A percentile compares a stretch with the other conserved stretches of the same genome.
phyloP scores from a whole-genome alignment of 2,329 filamentous ascomycete species.

The Diplodia corticola region DNA sequence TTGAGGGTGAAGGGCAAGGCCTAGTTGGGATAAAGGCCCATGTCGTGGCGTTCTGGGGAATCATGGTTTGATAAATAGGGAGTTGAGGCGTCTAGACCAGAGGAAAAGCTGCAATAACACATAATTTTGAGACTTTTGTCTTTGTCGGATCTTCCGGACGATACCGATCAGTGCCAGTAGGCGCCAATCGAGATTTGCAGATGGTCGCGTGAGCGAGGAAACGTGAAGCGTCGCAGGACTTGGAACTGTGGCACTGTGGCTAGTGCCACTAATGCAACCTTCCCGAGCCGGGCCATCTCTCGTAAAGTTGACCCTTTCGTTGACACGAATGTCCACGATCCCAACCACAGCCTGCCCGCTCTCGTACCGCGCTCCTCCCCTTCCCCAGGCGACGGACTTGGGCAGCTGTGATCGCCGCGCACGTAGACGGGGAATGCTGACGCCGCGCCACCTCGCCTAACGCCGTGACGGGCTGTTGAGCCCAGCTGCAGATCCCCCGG shows the following conservation, averaged over 20 bases:
- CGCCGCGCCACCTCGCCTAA: constrained; percentile 20
- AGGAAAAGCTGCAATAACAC: neutral
- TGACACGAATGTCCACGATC: constrained; percentile 13
- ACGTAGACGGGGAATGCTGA: constrained; percentile 19
- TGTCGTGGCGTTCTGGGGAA: constrained; percentile 3
- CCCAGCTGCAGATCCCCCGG: constrained; percentile 22
- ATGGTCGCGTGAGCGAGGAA: neutral
- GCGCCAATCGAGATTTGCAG: neutral
- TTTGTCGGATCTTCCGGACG: neutral
- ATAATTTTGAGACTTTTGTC: neutral
- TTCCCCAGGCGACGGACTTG: neutral
- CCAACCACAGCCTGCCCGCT: neutral
- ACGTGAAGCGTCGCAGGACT: neutral
- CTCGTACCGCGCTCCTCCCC: neutral
- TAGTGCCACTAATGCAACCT: constrained; percentile 20
- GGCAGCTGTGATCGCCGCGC: constrained; percentile 16
- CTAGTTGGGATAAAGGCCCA: neutral
- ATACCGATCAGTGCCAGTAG: neutral
- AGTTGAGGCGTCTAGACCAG: neutral
- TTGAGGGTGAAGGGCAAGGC: constrained; percentile 36
- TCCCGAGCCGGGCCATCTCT: constrained; percentile 19
- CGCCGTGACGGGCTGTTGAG: constrained; percentile 22
- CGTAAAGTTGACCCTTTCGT: constrained; percentile 18
- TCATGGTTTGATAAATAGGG: neutral
- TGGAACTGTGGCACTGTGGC: constrained; percentile 20